phyloP scores from a whole-genome alignment of 495 filamentous ascomycete genomes.

The Halenospora varia region DNA sequence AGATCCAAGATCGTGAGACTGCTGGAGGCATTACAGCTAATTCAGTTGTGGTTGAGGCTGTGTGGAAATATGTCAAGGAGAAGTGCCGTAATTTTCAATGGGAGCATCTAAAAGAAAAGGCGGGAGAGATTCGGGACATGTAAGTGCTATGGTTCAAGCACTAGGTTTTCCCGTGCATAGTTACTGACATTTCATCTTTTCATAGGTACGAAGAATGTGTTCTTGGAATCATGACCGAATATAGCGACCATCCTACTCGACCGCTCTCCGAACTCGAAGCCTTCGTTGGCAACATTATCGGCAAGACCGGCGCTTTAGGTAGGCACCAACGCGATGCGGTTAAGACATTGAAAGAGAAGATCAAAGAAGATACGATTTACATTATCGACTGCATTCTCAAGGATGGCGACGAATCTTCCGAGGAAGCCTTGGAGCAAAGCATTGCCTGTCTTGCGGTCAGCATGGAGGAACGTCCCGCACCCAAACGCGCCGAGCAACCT shows the following conservation, averaged over 20 bases:
- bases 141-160: constrained; percentile 29
- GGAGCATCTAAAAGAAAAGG: constrained; percentile 33
- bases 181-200: not conserved
- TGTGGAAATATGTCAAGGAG: constrained; percentile 42
- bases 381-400: constrained; percentile 20
- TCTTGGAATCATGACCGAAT: constrained; percentile 48
- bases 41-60: constrained; percentile 35
- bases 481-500: not conserved
- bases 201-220: constrained; percentile 64
- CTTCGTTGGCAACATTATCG: constrained; percentile 69
- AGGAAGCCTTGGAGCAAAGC: constrained; percentile 15
- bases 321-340: constrained; percentile 61
- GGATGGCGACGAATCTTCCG: constrained; percentile 10
- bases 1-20: constrained; percentile 40
- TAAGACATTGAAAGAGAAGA: constrained; percentile 57
- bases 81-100: constrained; percentile 18
- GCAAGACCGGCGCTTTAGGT: constrained; percentile 53
- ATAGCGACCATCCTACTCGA: constrained; percentile 51
- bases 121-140: constrained; percentile 48
- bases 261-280: constrained; percentile 70
- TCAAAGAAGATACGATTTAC: constrained; percentile 30
- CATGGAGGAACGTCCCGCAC: constrained; percentile 2
- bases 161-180: not conserved
- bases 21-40: constrained; percentile 14
- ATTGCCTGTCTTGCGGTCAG: constrained; percentile 23